Percentiles rank a stretch among this genome's conserved stretches.
These are phyloP conservation scores for Parascedosporium putredinis DNA, from an alignment of 2,329 filamentous ascomycete genomes.

Conservation along the genomic window DNA sequence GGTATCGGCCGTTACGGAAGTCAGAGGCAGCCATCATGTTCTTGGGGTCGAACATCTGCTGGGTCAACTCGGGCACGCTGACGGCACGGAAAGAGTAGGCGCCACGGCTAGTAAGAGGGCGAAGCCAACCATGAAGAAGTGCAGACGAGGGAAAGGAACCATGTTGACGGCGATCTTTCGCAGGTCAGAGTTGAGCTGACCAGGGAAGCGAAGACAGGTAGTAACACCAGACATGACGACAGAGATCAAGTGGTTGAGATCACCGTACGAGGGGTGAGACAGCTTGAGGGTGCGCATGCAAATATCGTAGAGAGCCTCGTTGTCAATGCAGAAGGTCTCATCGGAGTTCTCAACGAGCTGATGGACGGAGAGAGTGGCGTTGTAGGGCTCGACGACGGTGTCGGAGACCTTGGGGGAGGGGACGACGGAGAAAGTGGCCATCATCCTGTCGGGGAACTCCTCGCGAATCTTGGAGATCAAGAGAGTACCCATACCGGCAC, in stretches of 20 bases:
- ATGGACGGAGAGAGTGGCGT: conserved; percentile 96
- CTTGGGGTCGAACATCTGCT: conserved; percentile 99
- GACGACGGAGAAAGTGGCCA: conserved; percentile 98
- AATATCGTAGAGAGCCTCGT: conserved; percentile 99
- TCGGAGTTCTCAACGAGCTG: conserved; percentile 99
- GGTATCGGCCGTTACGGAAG: conserved; percentile 99
- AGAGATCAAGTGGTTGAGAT: conserved; percentile 98
- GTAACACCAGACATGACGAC: conserved; percentile 99
- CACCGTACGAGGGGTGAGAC: conserved; percentile 94
- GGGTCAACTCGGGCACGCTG: conserved; percentile 94
- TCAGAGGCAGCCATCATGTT: conserved; percentile 99
- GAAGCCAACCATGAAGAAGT: conserved; percentile 99
- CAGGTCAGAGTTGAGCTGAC: conserved; percentile 99
- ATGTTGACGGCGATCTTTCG: conserved; percentile 99
- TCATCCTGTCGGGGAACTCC: conserved; percentile 99
- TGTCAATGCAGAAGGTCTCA: conserved; percentile 99
- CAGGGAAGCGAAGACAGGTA: conserved; percentile 97
- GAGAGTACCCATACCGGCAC: conserved; percentile 99
- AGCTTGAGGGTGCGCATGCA: conserved; percentile 99
- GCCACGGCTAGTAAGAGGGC: conserved; percentile 82
- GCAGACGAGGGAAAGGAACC: conserved; percentile 99
- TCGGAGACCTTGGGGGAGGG: conserved; percentile 99
- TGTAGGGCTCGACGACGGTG: conserved; percentile 99
- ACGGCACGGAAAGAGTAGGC: conserved; percentile 95
- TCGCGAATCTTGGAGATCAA: conserved; percentile 99